Evolutionary conservation across 768 basidiomycete species (phyloP).

Genomic region (Strobilomyces dryophilus): DNA sequence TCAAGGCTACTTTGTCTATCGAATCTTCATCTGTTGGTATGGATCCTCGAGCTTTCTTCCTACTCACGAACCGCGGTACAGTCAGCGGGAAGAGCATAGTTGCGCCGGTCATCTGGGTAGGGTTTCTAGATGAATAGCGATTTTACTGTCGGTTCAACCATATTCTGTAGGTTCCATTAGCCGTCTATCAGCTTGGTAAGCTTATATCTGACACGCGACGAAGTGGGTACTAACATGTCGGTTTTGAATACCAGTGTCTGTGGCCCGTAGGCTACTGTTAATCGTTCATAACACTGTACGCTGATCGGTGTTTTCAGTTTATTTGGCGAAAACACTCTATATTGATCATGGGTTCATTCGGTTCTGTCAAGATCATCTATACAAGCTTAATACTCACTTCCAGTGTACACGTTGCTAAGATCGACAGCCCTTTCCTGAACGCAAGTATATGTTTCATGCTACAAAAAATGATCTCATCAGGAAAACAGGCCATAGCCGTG

Average conservation of each 20-base stretch:
- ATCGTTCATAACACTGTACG: background rate
- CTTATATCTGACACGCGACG: too few relatives aligned
- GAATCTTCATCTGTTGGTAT: background rate
- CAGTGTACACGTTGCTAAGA: background rate
- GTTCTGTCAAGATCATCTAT: background rate
- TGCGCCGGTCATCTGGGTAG: background rate
- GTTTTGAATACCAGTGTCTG: background rate
- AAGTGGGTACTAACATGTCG: background rate
- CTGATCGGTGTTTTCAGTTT: conserved; percentile 8
- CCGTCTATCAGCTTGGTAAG: conserved; percentile 10
- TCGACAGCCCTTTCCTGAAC: background rate
- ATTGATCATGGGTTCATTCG: background rate
- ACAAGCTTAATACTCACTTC: background rate
- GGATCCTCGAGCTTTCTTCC: background rate
- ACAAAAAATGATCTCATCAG: background rate
- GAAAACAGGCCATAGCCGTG: background rate
- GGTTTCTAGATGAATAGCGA: background rate
- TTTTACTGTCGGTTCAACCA: background rate
- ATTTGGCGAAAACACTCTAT: background rate
- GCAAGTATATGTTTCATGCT: background rate
- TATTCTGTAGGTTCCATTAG: conserved; percentile 1
- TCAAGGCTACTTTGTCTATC: background rate
- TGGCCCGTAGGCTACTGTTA: background rate
- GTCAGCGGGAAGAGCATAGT: background rate
- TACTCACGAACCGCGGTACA: background rate